Evolutionary conservation across 768 basidiomycete genomes (phyloP), one percentile per base, ranked within the genome.

Genomic region (Suillus ampliporus): DNA sequence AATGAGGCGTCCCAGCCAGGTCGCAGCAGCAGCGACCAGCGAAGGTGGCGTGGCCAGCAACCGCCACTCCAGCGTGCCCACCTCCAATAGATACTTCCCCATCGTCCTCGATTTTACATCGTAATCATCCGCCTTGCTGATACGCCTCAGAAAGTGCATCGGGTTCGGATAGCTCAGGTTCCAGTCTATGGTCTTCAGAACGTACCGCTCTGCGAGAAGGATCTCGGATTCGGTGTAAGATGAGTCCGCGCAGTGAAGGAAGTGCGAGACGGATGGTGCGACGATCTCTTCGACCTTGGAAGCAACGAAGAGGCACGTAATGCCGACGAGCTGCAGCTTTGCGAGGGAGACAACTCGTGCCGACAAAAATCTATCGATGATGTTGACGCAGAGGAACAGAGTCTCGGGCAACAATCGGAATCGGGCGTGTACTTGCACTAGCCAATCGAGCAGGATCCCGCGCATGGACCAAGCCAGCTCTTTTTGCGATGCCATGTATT

Each of bases 231-330:
- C 85, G 15, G 83, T 83, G 76, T 89, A 95, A 14, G 89, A 86
- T 5, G 87, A 86, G 62, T 96, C 93, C 41, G 92, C 86, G 69
- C 94, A 89, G 72, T 84, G 83, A 21, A 91, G 83, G 71, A 97
- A 90, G 77, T 95, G 92, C 34, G 79, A 78, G 31, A 94, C 89
- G 26, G 91, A 89, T 0, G 96, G 96, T 11, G 94, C 88, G 65
- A 94, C 86, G 46, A 94, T 94, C 75, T 97, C 95, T 75, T 98
- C 96, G 65, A 90, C 94, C 76, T 98, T 98, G 41, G 93, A 86
- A 0, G 96, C 87, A 67, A 97, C 81, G 77, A 97, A 92, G 68
- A 98, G 85, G 63, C 90, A 89, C 3, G 93, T 89, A 57, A 95
- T 83, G 61, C 96, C 96, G 61, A 97, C 94, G 41, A 97, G 88